Evolutionary conservation across 2,329 filamentous ascomycete species (phyloP), one percentile per base, ranked within the genome.

Genomic region (Fusarium napiforme): DNA sequence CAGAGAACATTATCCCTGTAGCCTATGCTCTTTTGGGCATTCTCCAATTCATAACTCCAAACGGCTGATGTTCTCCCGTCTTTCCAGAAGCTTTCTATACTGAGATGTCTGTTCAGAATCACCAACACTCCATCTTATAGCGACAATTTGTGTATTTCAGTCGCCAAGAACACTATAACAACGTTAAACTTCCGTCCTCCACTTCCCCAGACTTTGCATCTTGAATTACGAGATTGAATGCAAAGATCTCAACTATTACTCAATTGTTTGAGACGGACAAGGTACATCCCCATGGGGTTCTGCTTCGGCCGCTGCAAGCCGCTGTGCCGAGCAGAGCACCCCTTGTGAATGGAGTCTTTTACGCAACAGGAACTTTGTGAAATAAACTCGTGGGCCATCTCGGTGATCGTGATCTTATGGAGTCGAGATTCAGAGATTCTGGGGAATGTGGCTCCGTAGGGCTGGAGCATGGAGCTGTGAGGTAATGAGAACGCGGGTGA

Each of bases 121-220:
- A 71, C 55, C 62, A 19, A n/a, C 21, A 26, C 26, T 16, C 19
- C 23, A 39, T 9, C 21, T 34, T 18, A 10, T 49, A 52, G 19
- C n/a, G 15, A 19, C 28, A 21, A 40, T 28, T 39, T 23, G 9
- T 18, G 57, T 18, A 36, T 43, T 15, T 15, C 12, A 3, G 9
- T 26, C 18, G 42, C 57, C 57, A 69, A 69, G 64, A 37, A 9
- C 43, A 23, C n/a, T 39, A 50, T 53, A 62, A 46, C 11, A 40
- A 52, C 50, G 39, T 30, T 39, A 39, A 34, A 45, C 32, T 10
- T 15, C n/a, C 5, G 14, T 57, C 62, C 42, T 74, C 62, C 71
- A 59, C 64, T 69, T 72, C 71, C 71, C 71, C 71, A 62, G 71
- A 74, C 30, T 67, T 63, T 16, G 7, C 40, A 63, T 53, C 47